phyloP scores from a whole-genome alignment of 306 rosid species.

The Urtica urens region DNA sequence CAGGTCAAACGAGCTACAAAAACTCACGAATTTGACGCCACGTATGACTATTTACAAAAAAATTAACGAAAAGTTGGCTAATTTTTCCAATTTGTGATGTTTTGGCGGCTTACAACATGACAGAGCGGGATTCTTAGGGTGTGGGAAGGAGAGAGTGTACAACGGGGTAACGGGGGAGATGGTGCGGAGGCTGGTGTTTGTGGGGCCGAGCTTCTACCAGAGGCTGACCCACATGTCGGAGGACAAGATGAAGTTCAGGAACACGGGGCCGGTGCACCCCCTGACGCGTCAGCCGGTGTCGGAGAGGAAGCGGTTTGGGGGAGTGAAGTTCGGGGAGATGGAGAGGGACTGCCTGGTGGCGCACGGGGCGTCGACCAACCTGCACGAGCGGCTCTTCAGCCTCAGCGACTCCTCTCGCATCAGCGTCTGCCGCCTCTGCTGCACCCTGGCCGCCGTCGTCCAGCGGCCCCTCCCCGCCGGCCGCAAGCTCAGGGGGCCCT shows the following conservation, averaged over 20 bases:
- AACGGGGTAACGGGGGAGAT: constrained; percentile 87
- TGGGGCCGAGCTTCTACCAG: constrained; percentile 97
- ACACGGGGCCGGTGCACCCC: constrained; percentile 99
- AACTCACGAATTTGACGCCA: no score
- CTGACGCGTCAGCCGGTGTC: constrained; percentile 95
- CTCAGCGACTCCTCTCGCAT: constrained; percentile 87
- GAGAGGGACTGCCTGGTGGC: constrained; percentile 96
- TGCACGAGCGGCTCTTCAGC: constrained; percentile 88
- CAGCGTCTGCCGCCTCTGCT: constrained; percentile 64
- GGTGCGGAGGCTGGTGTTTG: constrained; percentile 71
- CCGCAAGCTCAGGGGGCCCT: constrained; percentile 77
- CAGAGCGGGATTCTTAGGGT: constrained; percentile 83
- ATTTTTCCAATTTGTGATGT: no score
- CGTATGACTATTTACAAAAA: no score
- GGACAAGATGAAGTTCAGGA: constrained; percentile 86
- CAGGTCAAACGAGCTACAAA: no score
- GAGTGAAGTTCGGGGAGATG: constrained; percentile 96
- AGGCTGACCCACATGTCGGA: constrained; percentile 94
- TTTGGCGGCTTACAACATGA: constrained; percentile 10
- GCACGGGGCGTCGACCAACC: constrained; percentile 91
- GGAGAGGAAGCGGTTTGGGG: constrained; percentile 90
- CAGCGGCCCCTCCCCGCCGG: constrained; percentile 62
- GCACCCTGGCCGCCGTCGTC: constrained; percentile 63
- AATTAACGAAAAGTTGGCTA: no score
- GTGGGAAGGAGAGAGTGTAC: constrained; percentile 92